phyloP scores from a whole-genome alignment of 164 flowering plant genomes.

The Brasenia schreberi region DNA sequence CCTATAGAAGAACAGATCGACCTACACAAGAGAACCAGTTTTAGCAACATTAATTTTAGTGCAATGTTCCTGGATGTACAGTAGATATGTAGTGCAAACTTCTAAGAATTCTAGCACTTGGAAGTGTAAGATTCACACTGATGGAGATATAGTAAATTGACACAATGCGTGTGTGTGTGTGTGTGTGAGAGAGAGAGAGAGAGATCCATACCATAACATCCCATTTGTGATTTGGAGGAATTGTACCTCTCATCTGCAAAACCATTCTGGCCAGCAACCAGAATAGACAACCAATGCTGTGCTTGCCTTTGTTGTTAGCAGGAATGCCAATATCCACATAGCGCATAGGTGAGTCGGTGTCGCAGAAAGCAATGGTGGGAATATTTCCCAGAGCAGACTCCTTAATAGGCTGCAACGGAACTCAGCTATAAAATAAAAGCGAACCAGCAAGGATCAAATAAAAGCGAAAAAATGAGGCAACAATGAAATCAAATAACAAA shows the following conservation, averaged over 20 bases:
- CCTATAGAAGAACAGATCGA: conserved; percentile 14
- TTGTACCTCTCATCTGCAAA: conserved; percentile 71
- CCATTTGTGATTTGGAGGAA: conserved; percentile 67
- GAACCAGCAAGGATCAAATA: neutral
- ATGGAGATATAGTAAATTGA: no score
- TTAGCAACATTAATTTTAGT: no score
- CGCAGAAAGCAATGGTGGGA: conserved; percentile 86
- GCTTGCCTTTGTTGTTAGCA: conserved; percentile 87
- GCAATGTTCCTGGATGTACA: no score
- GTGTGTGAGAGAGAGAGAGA: no score
- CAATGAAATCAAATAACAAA: neutral
- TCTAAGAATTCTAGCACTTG: no score
- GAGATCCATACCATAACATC: conserved; percentile 37
- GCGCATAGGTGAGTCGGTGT: conserved; percentile 79
- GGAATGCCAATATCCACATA: conserved; percentile 86
- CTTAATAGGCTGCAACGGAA: conserved; percentile 57
- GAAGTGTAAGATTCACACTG: no score
- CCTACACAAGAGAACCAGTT: conserved; percentile 3
- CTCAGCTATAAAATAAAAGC: neutral
- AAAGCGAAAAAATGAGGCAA: neutral
- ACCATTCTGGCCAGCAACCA: conserved; percentile 89
- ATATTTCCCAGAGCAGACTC: conserved; percentile 80
- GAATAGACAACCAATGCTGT: conserved; percentile 81
- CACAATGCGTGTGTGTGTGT: no score
- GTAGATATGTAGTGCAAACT: no score